phyloP scores from a whole-genome alignment of 2,329 filamentous ascomycete species.

The Cladosporium cucumerinum region DNA sequence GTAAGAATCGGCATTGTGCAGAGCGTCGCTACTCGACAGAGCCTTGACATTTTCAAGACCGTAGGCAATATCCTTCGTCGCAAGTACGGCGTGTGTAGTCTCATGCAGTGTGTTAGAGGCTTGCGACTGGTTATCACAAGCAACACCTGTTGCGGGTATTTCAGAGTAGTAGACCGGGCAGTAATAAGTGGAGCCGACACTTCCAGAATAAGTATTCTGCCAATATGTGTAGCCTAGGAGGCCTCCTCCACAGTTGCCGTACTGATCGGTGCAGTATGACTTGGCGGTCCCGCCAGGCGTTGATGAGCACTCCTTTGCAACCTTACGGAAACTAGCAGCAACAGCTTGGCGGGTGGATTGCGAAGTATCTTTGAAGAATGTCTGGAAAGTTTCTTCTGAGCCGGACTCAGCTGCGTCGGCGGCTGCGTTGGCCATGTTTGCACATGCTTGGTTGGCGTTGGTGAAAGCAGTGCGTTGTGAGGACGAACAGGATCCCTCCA shows the following conservation, averaged over 20 bases:
- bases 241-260: conserved; percentile 48
- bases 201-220: conserved; percentile 27
- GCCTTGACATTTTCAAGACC: conserved; percentile 50
- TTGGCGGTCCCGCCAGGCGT: conserved; percentile 47
- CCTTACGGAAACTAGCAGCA: conserved; percentile 47
- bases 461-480: conserved; percentile 43
- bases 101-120: conserved; percentile 64
- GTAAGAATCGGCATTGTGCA: conserved; percentile 62
- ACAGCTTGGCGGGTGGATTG: conserved; percentile 47
- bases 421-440: conserved; percentile 51
- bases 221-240: conserved; percentile 53
- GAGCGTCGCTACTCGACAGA: conserved; percentile 48
- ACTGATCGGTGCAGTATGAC: conserved; percentile 59
- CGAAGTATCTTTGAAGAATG: conserved; percentile 62
- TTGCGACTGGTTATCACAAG: conserved; percentile 63
- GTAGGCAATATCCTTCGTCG: conserved; percentile 57
- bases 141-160: conserved; percentile 47
- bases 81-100: conserved; percentile 53
- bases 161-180: conserved; percentile 58
- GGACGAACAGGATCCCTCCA: conserved; percentile 50
- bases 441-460: conserved; percentile 54
- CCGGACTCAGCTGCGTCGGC: conserved; percentile 50
- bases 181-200: conserved; percentile 57
- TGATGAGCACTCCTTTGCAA: conserved; percentile 55
- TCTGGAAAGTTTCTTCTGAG: conserved; percentile 48